Conservation (phyloP, 108 stramenopile genomes). For the Cyclostephanos tholiformis region DNA sequence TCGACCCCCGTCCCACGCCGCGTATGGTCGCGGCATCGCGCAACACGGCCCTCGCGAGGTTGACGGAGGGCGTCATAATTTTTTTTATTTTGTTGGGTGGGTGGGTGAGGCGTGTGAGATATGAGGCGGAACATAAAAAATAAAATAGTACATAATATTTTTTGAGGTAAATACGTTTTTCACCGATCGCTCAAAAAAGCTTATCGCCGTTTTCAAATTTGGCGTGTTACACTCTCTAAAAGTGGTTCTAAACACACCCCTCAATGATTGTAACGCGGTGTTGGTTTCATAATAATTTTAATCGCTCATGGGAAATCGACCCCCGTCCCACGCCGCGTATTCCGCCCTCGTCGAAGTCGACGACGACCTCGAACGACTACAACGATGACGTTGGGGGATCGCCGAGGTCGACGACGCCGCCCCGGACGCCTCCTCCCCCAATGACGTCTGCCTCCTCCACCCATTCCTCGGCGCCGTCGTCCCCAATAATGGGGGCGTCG, state of each 20-base stretch:
- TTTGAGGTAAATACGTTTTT: no score
- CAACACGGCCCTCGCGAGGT: neutral
- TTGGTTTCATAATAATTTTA: no score
- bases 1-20: slow-evolving; percentile 6
- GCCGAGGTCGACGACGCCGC: neutral
- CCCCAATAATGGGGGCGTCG: slow-evolving; percentile 4
- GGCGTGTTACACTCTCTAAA: no score
- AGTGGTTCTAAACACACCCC: no score
- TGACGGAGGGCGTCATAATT: neutral
- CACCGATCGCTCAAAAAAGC: no score
- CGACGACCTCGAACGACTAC: neutral
- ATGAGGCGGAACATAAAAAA: no score
- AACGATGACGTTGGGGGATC: neutral
- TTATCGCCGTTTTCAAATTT: no score
- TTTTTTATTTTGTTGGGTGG: neutral
- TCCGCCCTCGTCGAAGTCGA: neutral
- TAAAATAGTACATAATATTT: no score
- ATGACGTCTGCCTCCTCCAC: neutral
- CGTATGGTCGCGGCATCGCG: slow-evolving; percentile 1
- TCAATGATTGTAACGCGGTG: no score
- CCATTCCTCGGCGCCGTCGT: slow-evolving; percentile 14
- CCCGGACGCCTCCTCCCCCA: neutral
- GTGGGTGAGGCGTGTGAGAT: no score
- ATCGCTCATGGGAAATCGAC: neutral
- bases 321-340: slow-evolving; percentile 1